Percentiles rank a stretch among this genome's conserved stretches.
Evolutionary conservation across 495 filamentous ascomycete genomes (phyloP).

Genomic region (Penicillium paradoxum): DNA sequence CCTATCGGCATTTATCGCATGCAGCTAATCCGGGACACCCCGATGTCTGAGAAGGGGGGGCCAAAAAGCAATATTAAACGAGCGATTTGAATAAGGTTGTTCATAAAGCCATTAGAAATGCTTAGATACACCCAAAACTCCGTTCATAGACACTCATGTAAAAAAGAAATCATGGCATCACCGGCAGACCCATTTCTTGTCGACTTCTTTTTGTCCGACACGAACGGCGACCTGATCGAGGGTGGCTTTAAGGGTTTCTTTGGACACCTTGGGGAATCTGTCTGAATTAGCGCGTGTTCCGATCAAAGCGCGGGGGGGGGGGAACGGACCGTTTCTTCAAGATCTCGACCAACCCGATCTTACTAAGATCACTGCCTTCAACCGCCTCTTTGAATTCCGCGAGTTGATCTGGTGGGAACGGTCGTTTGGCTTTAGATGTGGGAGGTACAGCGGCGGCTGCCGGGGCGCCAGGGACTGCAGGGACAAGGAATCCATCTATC

Average conservation of each 20-base stretch:
- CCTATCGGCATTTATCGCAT: neutral
- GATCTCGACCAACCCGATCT: slow-evolving; percentile 69
- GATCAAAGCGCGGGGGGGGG: neutral
- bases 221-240: slow-evolving; percentile 64
- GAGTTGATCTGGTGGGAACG: slow-evolving; percentile 55
- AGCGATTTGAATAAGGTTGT: neutral
- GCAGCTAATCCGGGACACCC: slow-evolving; percentile 7
- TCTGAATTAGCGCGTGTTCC: slow-evolving; percentile 2
- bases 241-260: slow-evolving; percentile 67
- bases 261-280: slow-evolving; percentile 67
- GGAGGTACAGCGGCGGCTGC: slow-evolving; percentile 10
- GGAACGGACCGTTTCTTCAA: slow-evolving; percentile 58
- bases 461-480: slow-evolving; percentile 4
- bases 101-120: slow-evolving; percentile 6
- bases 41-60: neutral
- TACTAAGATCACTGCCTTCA: slow-evolving; percentile 66
- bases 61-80: neutral
- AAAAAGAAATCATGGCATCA: slow-evolving; percentile 7
- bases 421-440: slow-evolving; percentile 28
- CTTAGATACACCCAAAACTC: neutral
- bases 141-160: slow-evolving; percentile 1
- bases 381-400: slow-evolving; percentile 68
- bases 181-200: slow-evolving; percentile 59
- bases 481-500: slow-evolving; percentile 24
- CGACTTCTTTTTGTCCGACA: slow-evolving; percentile 55